Evolutionary conservation across 768 basidiomycete species (phyloP).

Genomic region (Xerocomus brunneocitrinus): DNA sequence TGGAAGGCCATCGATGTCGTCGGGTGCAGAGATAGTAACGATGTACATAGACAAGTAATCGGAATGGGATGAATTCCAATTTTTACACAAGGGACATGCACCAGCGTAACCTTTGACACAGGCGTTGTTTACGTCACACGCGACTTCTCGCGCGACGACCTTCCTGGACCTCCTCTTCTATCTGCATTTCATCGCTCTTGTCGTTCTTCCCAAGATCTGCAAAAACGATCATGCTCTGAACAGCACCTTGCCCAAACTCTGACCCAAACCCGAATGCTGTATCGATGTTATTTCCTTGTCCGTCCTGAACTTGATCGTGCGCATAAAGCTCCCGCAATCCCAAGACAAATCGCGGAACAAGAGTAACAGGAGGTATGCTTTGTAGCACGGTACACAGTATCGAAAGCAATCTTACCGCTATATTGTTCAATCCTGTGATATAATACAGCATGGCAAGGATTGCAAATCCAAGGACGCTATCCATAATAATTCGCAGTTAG

Average conservation of each 20-base stretch:
- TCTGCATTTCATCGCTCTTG: not conserved
- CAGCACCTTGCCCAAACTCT: not conserved
- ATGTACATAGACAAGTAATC: too few species aligned
- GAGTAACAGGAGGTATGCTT: not conserved
- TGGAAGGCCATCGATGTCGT: too few species aligned
- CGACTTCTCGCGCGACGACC: not conserved
- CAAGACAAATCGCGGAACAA: conserved; percentile 1
- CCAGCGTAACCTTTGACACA: too few species aligned
- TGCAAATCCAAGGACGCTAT: not conserved
- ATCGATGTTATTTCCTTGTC: not conserved
- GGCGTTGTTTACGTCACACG: too few species aligned
- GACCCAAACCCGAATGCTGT: not conserved
- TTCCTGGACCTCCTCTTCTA: not conserved
- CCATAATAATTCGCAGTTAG: not conserved
- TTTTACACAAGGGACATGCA: too few species aligned
- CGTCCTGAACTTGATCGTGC: not conserved
- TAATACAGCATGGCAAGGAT: not conserved
- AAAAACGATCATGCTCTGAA: not conserved
- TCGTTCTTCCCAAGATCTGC: not conserved
- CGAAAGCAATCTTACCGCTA: not conserved
- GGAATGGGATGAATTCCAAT: too few species aligned
- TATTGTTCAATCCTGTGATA: not conserved
- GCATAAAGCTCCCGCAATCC: not conserved
- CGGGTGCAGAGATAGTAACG: too few species aligned
- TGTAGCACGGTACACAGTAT: not conserved